These are phyloP conservation scores for Tetrastigma voinierianum DNA, from an alignment of 164 flowering plant genomes.

Conservation along the genomic window DNA sequence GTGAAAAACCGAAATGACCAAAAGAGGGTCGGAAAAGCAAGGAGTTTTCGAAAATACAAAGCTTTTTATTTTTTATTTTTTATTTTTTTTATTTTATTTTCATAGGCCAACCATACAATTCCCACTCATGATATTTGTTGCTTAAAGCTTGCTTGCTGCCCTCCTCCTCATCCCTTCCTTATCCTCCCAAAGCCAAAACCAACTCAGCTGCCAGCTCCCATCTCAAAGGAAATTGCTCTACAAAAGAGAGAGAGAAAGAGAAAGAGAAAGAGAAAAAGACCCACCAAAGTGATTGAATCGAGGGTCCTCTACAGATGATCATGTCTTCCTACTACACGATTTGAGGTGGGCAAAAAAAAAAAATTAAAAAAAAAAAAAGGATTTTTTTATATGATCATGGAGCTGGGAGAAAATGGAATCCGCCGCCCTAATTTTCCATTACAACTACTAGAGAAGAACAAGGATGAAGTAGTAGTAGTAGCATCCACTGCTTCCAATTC, in stretches of 20 bases:
- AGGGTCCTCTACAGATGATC: conserved; percentile 31
- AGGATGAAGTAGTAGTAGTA: conserved; percentile 29
- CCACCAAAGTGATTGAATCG: conserved; percentile 24
- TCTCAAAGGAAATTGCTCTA: conserved; percentile 23
- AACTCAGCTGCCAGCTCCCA: conserved; percentile 29
- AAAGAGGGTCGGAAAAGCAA: not conserved
- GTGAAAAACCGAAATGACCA: not conserved
- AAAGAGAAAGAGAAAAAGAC: conserved; percentile 23
- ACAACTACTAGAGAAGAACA: conserved; percentile 59
- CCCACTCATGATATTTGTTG: conserved; percentile 69
- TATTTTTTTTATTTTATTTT: no score
- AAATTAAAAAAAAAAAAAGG: not conserved
- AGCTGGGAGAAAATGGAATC: conserved; percentile 41
- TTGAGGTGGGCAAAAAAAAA: not conserved
- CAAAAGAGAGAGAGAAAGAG: conserved; percentile 17
- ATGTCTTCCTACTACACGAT: conserved; percentile 4
- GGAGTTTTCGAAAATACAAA: not conserved
- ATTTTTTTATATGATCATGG: conserved; percentile 36
- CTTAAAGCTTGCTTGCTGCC: conserved; percentile 67
- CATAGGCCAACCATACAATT: conserved; percentile 36
- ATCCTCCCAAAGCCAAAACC: conserved; percentile 10
- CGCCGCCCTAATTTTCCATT: conserved; percentile 64
- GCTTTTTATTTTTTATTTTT: not conserved
- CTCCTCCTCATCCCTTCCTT: conserved; percentile 12
- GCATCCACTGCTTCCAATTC: not conserved